Conservation (phyloP, 129 eudicot species). For the Centella asiatica region DNA sequence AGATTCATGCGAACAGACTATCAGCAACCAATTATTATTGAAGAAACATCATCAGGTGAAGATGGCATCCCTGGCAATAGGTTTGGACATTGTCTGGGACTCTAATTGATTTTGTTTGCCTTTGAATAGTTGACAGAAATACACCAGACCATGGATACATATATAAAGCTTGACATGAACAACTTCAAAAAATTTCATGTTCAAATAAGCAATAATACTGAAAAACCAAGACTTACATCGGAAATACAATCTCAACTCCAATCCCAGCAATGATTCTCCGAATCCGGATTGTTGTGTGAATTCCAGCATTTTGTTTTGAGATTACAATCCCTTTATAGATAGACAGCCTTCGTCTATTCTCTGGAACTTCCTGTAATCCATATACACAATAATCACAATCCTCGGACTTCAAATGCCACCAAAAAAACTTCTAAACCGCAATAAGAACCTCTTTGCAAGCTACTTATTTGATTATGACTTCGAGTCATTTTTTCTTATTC, state of each 20-base stretch:
- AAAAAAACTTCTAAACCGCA: no score
- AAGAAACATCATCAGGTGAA: no score
- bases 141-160: neutral
- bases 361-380: slow-evolving; percentile 64
- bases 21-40: no score
- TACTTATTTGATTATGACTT: no score
- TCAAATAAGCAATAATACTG: neutral
- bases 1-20: no score
- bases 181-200: neutral
- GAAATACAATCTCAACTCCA: slow-evolving; percentile 95
- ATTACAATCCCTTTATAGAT: slow-evolving; percentile 78
- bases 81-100: no score
- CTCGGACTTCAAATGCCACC: neutral
- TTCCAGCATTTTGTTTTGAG: slow-evolving; percentile 83
- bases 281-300: slow-evolving; percentile 83
- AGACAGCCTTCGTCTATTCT: slow-evolving; percentile 60
- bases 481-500: no score
- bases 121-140: neutral
- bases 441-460: no score
- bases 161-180: no score
- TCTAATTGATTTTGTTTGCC: no score
- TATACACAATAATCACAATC: slow-evolving; percentile 6
- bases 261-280: slow-evolving; percentile 87
- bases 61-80: no score
- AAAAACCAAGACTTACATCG: slow-evolving; percentile 51